Base-by-base conservation (phyloP, 2,329 filamentous ascomycete genomes). In the Xylaria sp. region DNA sequence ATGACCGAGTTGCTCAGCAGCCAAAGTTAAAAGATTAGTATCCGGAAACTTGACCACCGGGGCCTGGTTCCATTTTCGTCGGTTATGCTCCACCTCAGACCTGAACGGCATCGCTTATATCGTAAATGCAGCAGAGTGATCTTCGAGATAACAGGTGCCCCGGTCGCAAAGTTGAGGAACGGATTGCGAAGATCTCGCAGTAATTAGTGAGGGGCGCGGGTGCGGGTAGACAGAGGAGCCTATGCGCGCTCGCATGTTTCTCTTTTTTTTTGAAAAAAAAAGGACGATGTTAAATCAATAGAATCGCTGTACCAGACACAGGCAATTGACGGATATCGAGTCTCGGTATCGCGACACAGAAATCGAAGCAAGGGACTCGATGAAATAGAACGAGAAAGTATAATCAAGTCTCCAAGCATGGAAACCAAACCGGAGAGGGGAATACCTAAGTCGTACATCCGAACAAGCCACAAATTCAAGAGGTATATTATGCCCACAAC, bases 251-350 rank as follows among this genome's bases (percentile, higher is more conserved):
- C 46, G 46, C 59, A 54, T 63, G 63, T 70, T 68, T 70, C 11
- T 42, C 5, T 5, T 42, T 42, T 10, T 37, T 37, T 10, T 6
- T 11, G 10, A 4, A 44, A 13, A 73, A 69, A 68, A 69, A 71
- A 67, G 49, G 50, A 68, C 59, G 66, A 70, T 67, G 65, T 62
- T 68, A 63, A 72, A 68, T 65, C 66, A 70, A 76, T 73, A 78
- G 74, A 76, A 81, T 81, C 79, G 79, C 78, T 83, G 81, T 83
- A 76, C 82, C 79, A 79, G 81, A 83, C 81, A 81, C 73, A 79
- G 79, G 83, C 78, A 79, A 82, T 79, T 78, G 77, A 79, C 23
- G 23, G 23, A 74, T 75, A 75, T 70, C 75, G 73, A 76, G 74
- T 69, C 73, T 73, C 76, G 73, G 72, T 76, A 78, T 83, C 78